Percentiles rank a stretch among this genome's conserved stretches.
Evolutionary conservation across 352 stramenopile genomes (phyloP).

Genomic region (Phytophthora pistaciae): DNA sequence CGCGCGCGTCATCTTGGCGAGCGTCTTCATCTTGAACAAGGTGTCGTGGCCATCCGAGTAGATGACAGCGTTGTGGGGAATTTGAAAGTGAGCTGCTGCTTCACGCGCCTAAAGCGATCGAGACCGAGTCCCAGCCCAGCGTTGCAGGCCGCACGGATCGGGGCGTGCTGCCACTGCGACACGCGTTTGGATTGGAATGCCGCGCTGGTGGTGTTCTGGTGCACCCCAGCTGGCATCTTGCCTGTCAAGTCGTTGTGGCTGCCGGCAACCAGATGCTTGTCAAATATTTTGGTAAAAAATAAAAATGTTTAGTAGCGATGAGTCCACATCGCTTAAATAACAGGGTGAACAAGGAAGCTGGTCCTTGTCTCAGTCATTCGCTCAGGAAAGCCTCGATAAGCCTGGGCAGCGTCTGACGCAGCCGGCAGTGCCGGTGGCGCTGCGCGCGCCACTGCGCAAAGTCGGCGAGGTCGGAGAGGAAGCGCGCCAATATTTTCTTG

Average conservation of each 20-base stretch:
- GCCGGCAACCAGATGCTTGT: background rate
- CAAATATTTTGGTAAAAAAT: background rate
- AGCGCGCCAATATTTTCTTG: conserved; percentile 50
- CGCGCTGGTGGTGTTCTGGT: background rate
- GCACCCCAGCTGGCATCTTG: background rate
- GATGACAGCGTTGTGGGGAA: conserved; percentile 8
- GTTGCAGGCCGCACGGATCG: background rate
- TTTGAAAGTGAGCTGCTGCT: conserved; percentile 27
- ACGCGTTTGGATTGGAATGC: conserved; percentile 31
- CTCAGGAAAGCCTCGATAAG: conserved; percentile 48
- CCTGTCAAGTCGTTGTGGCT: background rate
- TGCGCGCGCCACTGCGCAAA: conserved; percentile 38
- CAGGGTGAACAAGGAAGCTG: background rate
- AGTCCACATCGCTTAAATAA: background rate
- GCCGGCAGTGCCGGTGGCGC: conserved; percentile 35
- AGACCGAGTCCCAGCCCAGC: background rate
- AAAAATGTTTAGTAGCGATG: background rate
- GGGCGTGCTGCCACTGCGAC: conserved; percentile 20
- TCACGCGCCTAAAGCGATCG: background rate
- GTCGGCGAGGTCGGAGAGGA: conserved; percentile 50
- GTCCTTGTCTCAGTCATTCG: conserved; percentile 1
- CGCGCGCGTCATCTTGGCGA: conserved; percentile 21
- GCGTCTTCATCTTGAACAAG: conserved; percentile 14
- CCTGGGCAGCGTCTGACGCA: conserved; percentile 37
- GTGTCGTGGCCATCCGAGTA: background rate